Evolutionary conservation across 1,139 yeast species (phyloP).

Genomic region (Yamadazyma taylorii): DNA sequence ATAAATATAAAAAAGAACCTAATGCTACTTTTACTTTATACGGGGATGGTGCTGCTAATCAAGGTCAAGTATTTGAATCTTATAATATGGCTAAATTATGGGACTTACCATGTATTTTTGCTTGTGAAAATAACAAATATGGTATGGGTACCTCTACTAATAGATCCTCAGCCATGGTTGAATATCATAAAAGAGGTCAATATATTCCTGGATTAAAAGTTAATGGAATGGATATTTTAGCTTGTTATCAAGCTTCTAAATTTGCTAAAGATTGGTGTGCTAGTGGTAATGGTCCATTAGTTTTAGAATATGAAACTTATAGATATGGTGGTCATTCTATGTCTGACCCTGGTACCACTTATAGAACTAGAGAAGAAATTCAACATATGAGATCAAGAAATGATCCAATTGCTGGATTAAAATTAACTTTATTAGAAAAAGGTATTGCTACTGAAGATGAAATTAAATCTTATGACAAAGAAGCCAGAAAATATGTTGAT

Average conservation of each 20-base stretch:
- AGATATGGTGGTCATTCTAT: constrained; percentile 99
- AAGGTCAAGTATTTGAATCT: constrained; percentile 97
- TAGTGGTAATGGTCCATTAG: constrained; percentile 93
- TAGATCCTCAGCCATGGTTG: constrained; percentile 94
- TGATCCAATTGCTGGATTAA: constrained; percentile 96
- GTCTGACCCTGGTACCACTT: constrained; percentile 99
- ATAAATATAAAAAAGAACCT: constrained; percentile 82
- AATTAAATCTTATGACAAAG: constrained; percentile 90
- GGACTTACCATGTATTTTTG: constrained; percentile 92
- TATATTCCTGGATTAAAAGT: constrained; percentile 98
- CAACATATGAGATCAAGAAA: constrained; percentile 98
- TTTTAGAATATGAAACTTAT: constrained; percentile 94
- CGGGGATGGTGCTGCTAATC: constrained; percentile 99
- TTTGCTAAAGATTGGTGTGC: constrained; percentile 96
- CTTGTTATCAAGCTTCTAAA: constrained; percentile 93
- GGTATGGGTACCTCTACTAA: constrained; percentile 99
- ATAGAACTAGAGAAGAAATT: constrained; percentile 99
- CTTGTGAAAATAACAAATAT: constrained; percentile 98
- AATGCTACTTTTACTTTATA: constrained; percentile 85
- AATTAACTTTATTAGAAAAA: constrained; percentile 78
- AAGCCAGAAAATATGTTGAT: constrained; percentile 92
- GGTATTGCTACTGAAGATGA: constrained; percentile 91
- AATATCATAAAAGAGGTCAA: constrained; percentile 98
- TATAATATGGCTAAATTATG: constrained; percentile 99
- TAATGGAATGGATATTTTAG: constrained; percentile 97